A percentile compares a stretch with the other conserved stretches of the same genome.
Evolutionary conservation across 257 asterid species (phyloP).

Genomic region (Solanum raphanifolium): DNA sequence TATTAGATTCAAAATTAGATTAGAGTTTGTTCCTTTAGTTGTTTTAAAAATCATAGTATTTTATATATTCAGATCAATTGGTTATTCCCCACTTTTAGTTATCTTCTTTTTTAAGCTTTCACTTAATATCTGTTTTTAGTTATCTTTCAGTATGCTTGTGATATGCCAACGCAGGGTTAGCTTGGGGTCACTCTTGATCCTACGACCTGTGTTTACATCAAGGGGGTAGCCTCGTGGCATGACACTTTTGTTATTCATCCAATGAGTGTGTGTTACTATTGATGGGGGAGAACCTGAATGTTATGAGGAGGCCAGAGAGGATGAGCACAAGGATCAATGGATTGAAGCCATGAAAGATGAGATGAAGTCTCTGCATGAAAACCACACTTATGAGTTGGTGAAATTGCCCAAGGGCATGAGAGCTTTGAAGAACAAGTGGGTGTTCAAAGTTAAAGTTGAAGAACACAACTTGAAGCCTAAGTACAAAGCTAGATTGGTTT

Average conservation of each 20-base stretch:
- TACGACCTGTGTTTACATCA: no score
- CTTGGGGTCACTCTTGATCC: neutral
- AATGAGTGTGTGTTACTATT: neutral
- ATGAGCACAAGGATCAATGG: neutral
- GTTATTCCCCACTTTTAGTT: no score
- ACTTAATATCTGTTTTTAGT: no score
- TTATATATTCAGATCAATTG: no score
- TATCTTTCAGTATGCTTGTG: no score
- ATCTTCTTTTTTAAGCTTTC: no score
- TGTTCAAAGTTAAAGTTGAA: neutral
- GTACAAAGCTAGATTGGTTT: neutral
- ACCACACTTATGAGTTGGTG: neutral
- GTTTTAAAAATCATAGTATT: no score
- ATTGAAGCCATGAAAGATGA: neutral
- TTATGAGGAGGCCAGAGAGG: neutral
- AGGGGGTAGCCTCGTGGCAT: neutral
- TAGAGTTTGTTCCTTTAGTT: no score
- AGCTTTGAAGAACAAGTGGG: neutral
- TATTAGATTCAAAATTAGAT: no score
- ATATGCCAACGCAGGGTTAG: no score
- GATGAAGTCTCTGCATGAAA: neutral
- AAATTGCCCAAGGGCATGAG: neutral
- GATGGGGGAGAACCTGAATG: neutral
- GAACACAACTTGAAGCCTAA: neutral
- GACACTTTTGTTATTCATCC: neutral